Base-by-base conservation (phyloP, 768 basidiomycete species). In the Lentinula detonsa region DNA sequence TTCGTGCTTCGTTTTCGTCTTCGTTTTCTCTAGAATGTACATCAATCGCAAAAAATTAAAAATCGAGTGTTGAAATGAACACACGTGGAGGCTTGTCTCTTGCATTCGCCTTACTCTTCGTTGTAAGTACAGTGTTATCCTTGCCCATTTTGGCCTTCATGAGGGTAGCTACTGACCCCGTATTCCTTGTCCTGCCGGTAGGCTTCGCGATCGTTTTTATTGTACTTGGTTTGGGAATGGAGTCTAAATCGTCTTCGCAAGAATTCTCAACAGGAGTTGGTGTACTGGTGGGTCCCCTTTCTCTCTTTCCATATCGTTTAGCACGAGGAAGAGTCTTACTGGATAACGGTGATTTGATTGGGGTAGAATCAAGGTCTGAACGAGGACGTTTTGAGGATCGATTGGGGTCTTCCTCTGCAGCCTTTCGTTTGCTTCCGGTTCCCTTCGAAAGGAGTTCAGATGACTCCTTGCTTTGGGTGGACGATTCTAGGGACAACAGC, bases 141-240 rank as follows among this genome's bases (percentile, higher is more conserved):
- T 72, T 75, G n/a, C 65, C 66, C 63, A 43, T 66, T 57, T 72
- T 75, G 13, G 64, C 66, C 65, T 71, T 75, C 72, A 69, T 75
- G 0, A 65, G 68, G 3, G 66, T 65, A 15, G 69, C 64, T 18
- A 67, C 68, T 54, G 57, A 64, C n/a, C 61, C 65, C 23, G 42
- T 63, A 40, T 65, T 60, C 31, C 2, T 37, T 23, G 43, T 13
- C 31, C 33, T 13, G 56, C 49, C 15, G 23, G 48, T 33, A 45
- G 34, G 39, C 54, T 56, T 63, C 33, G 23, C 52, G 10, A 39
- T 33, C 60, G 62, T 59, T 16, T 42, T 21, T 7, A 39, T 43
- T 34, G 55, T 57, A 31, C 45, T 42, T 3, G 55, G 15, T 42
- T 55, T 51, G 48, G 74, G 72, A 50, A 72, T 67, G 51, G 71